Evolutionary conservation across 768 basidiomycete species (phyloP), one percentile per base, ranked within the genome.

Genomic region (Naganishia vaughanmartiniae): DNA sequence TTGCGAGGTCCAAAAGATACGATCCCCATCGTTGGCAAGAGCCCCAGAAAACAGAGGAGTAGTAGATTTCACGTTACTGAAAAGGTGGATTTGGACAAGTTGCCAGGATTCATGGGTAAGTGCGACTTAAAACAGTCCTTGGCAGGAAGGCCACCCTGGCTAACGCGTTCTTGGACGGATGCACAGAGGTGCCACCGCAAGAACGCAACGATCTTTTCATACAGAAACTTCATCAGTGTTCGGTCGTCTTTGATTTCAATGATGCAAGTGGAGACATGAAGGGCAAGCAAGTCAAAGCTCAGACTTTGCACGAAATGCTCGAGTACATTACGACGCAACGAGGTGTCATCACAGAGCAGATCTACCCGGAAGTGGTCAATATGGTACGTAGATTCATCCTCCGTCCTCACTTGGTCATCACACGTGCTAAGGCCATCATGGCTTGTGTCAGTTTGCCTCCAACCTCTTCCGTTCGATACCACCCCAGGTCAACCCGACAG

Each of bases 381-480:
- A 99, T 98, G 96, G 95, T 92, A 74, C 73, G 91, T 73, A 60
- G 51, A n/a, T 1, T n/a, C 24, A 12, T 2, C 26, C 46, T 21
- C n/a, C 21, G 5, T 10, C 56, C 30, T 39, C 15, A 17, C n/a
- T n/a, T n/a, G n/a, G n/a, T n/a, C n/a, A n/a, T n/a, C n/a, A n/a
- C n/a, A n/a, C n/a, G n/a, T n/a, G 28, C 19, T 65, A 15, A 45
- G 28, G 14, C 17, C 24, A 54, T n/a, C 28, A 19, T 46, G 12
- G 9, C 9, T 46, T n/a, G 6, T 39, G 10, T 19, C 15, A 98
- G 95, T 99, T 98, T 85, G 90, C 92, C 60, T 89, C 90, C 79
- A 99, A 99, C 84, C 89, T 99, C 75, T 99, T 99, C 86, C 91
- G 96, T 73, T 93, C 96, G 78, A 98, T 99, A 87, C 96, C 96